These are phyloP conservation scores for Physcomitrium patens DNA, from an alignment of 225 moss, liverwort and hornwort species.

Conservation along the genomic window DNA sequence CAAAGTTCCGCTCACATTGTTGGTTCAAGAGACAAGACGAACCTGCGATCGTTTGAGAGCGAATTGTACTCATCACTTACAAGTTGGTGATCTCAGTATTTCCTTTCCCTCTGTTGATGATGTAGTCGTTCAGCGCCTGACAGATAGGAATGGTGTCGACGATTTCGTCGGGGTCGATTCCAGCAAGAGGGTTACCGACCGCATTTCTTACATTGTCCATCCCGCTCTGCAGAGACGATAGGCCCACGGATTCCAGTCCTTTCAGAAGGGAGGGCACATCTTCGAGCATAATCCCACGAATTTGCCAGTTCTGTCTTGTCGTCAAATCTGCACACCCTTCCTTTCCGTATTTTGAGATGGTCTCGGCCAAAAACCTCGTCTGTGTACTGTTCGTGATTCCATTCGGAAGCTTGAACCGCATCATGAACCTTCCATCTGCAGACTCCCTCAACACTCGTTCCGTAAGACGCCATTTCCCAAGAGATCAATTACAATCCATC, in stretches of 20 bases:
- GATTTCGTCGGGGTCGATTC: conserved; percentile 72
- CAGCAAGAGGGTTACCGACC: conserved; percentile 73
- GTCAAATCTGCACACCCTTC: conserved; percentile 79
- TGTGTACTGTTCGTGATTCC: conserved; percentile 79
- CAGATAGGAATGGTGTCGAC: conserved; percentile 59
- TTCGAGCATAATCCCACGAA: conserved; percentile 66
- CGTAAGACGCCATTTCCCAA: not conserved
- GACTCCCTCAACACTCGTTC: not conserved
- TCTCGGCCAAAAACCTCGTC: conserved; percentile 62
- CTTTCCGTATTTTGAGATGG: conserved; percentile 66
- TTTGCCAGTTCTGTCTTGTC: conserved; percentile 84
- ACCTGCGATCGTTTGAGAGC: too few species aligned
- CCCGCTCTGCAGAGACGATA: conserved; percentile 63
- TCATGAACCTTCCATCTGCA: conserved; percentile 79
- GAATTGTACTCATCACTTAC: conserved; percentile 16
- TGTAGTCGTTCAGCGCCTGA: conserved; percentile 59
- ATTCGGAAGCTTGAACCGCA: conserved; percentile 80
- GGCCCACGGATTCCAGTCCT: conserved; percentile 54
- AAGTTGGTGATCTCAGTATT: conserved; percentile 70
- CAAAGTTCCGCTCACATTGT: too few species aligned
- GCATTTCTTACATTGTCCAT: conserved; percentile 83
- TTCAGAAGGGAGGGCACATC: conserved; percentile 59
- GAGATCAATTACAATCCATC: too few species aligned
- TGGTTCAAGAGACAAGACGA: too few species aligned
- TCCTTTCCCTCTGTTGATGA: conserved; percentile 47